Percentiles rank a stretch among this genome's conserved stretches.
These are phyloP conservation scores for Mimosa pudica DNA, from an alignment of 306 rosid genomes.

Conservation along the genomic window DNA sequence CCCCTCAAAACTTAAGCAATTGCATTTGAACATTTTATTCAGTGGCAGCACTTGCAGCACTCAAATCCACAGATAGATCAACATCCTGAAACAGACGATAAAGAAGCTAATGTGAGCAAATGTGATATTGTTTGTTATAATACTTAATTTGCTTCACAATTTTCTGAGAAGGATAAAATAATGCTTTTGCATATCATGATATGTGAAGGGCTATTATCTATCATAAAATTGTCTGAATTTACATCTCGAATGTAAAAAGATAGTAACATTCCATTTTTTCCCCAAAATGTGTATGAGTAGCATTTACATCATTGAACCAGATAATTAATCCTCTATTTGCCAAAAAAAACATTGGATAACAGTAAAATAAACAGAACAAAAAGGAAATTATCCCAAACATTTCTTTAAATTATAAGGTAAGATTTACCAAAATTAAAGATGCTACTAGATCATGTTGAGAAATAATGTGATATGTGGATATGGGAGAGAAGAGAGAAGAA, in stretches of 20 bases:
- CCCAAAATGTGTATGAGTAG: not conserved
- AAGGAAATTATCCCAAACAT: not conserved
- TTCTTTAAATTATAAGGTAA: not conserved
- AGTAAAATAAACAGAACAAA: not conserved
- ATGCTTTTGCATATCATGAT: not conserved
- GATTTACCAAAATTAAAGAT: not conserved
- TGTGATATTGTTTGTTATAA: not conserved
- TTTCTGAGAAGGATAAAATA: not conserved
- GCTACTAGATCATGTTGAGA: not conserved
- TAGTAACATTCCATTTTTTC: not conserved
- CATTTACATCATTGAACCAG: not conserved
- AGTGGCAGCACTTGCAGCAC: constrained; percentile 81
- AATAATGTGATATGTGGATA: not conserved
- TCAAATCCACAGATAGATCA: constrained; percentile 85
- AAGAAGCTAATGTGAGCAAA: not conserved
- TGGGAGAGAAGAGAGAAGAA: not conserved
- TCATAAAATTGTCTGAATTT: not conserved
- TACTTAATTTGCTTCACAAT: not conserved
- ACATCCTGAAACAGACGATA: constrained; percentile 53
- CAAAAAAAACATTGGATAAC: not conserved
- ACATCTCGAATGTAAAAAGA: not conserved
- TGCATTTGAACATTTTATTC: constrained; percentile 41
- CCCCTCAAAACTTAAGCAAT: constrained; percentile 31
- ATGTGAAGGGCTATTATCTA: not conserved
- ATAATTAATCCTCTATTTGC: not conserved